These are phyloP conservation scores for Apiospora pterosperma DNA, from an alignment of 2,329 filamentous ascomycete species.

Conservation along the genomic window DNA sequence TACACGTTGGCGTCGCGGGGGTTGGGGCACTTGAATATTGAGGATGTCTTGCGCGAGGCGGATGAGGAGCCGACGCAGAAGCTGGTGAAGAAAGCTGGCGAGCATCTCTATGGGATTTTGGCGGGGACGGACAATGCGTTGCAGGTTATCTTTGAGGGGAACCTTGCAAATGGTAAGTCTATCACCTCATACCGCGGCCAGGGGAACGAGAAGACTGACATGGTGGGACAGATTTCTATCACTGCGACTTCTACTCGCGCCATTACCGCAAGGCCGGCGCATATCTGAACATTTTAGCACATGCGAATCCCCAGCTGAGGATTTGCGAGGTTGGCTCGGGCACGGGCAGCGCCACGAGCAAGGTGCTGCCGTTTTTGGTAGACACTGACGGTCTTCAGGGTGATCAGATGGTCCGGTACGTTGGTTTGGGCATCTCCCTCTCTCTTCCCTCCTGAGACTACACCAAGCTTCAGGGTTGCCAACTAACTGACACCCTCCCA, in stretches of 20 bases:
- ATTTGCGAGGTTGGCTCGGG: constrained; percentile 4
- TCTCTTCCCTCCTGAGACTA: background rate
- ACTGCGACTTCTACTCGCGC: constrained; percentile 4
- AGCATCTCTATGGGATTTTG: constrained; percentile 3
- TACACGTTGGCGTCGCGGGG: constrained; percentile 4
- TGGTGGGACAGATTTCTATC: background rate
- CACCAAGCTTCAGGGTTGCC: background rate
- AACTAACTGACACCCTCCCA: background rate
- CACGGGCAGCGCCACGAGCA: constrained; percentile 1
- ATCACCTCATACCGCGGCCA: background rate
- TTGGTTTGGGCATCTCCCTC: background rate
- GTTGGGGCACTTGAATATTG: background rate
- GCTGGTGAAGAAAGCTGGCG: constrained; percentile 4
- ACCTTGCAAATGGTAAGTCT: background rate
- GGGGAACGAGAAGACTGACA: background rate
- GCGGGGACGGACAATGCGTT: background rate
- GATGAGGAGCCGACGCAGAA: background rate
- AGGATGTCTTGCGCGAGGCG: background rate
- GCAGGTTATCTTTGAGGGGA: constrained; percentile 2
- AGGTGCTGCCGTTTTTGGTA: constrained; percentile 1
- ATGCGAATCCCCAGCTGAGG: constrained; percentile 3
- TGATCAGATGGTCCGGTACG: background rate
- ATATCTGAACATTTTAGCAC: background rate
- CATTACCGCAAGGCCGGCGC: constrained; percentile 4
- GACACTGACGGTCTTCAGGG: background rate